Conservation (phyloP, 164 flowering plant genomes). For the Tetrastigma voinierianum region DNA sequence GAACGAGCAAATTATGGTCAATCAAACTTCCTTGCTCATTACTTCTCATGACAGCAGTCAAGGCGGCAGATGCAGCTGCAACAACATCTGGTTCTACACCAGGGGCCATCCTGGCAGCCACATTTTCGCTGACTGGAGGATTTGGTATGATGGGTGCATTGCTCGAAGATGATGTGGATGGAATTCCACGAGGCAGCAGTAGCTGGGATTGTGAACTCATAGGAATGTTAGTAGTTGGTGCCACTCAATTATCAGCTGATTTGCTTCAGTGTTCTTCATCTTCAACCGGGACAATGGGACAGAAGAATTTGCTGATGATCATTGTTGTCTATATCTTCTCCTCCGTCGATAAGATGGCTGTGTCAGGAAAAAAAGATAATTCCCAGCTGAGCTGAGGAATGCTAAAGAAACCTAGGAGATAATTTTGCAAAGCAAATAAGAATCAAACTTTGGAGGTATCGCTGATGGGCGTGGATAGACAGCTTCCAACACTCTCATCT, state of each 20-base stretch:
- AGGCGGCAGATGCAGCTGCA: slow-evolving; percentile 76
- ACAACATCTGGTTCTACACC: slow-evolving; percentile 54
- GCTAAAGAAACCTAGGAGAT: not conserved
- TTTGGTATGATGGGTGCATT: slow-evolving; percentile 12
- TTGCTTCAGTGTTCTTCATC: slow-evolving; percentile 68
- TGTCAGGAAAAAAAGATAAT: slow-evolving; percentile 12
- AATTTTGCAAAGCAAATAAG: slow-evolving; percentile 2
- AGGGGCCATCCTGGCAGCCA: slow-evolving; percentile 20
- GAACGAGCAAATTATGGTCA: slow-evolving; percentile 70
- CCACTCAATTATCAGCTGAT: slow-evolving; percentile 18
- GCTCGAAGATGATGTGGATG: slow-evolving; percentile 16
- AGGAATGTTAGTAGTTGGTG: slow-evolving; percentile 13
- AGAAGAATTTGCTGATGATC: slow-evolving; percentile 40
- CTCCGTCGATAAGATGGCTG: slow-evolving; percentile 56
- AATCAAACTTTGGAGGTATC: slow-evolving; percentile 75
- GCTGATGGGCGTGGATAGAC: slow-evolving; percentile 84
- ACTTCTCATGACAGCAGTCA: slow-evolving; percentile 48
- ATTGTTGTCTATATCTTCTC: slow-evolving; percentile 19
- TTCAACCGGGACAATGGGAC: slow-evolving; percentile 76
- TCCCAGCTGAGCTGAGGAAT: slow-evolving; percentile 13
- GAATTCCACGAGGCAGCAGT: slow-evolving; percentile 12
- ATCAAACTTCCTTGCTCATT: slow-evolving; percentile 65
- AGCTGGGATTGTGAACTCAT: slow-evolving; percentile 23
- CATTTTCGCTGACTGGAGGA: slow-evolving; percentile 19
- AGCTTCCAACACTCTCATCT: slow-evolving; percentile 85